These are phyloP conservation scores for Crithidia thermophila DNA, from an alignment of 208 protist species.

Conservation along the genomic window DNA sequence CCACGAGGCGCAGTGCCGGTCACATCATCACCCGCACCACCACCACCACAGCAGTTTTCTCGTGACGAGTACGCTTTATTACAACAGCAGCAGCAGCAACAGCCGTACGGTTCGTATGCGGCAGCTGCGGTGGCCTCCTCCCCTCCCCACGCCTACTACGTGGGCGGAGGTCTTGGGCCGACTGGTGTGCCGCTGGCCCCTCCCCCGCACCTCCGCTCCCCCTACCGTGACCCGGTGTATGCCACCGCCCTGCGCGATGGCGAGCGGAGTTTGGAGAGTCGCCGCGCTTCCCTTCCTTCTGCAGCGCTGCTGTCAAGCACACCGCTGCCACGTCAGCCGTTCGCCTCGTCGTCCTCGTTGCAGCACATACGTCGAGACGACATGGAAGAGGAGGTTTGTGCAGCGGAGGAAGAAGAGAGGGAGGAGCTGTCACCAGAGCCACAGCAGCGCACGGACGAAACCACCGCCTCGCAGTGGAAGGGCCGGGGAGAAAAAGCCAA, in stretches of 20 bases:
- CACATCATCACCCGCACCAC: neutral
- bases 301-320: too few species aligned
- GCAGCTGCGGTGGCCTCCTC: too few species aligned
- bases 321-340: slow-evolving; percentile 9
- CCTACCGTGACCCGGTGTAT: slow-evolving; percentile 2
- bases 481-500: too few species aligned
- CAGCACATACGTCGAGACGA: too few species aligned
- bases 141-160: neutral
- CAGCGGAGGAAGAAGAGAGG: too few species aligned
- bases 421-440: too few species aligned
- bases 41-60: neutral
- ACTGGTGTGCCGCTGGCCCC: neutral
- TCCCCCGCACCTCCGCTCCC: neutral
- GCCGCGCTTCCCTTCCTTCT: neutral
- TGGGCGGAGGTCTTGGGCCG: neutral
- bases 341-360: neutral
- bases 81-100: slow-evolving; percentile 4
- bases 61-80: neutral
- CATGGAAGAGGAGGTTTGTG: neutral
- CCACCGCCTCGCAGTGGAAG: too few species aligned
- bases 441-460: too few species aligned
- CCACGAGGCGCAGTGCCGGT: neutral
- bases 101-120: too few species aligned
- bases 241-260: too few species aligned
- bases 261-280: too few species aligned